Conservation (phyloP, 163 green algal genomes). For the Smithsoniella earleae region DNA sequence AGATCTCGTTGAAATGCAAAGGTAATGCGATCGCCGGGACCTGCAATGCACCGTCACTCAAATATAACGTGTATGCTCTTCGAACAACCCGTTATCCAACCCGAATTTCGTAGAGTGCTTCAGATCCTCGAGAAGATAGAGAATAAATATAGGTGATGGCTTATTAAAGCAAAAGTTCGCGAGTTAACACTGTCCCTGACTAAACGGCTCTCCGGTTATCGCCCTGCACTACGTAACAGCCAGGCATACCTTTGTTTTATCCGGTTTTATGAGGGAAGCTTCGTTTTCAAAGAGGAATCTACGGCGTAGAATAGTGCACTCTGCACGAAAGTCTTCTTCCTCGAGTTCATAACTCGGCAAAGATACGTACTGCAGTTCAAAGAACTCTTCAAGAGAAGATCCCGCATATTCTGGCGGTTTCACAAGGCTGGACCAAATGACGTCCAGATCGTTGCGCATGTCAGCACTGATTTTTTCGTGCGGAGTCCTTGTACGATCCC, state of each 20-base stretch:
- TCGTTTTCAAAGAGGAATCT: conserved; percentile 60
- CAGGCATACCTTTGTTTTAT: conserved; percentile 7
- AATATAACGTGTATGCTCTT: too few species aligned
- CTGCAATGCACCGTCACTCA: conserved; percentile 33
- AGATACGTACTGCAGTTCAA: conserved; percentile 80
- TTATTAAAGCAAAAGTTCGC: too few species aligned
- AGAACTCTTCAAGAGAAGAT: conserved; percentile 75
- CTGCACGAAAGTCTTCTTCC: conserved; percentile 81
- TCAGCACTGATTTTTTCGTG: conserved; percentile 66
- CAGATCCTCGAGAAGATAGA: background rate
- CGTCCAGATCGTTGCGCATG: conserved; percentile 65
- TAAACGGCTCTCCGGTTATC: too few species aligned
- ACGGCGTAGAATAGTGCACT: conserved; percentile 58
- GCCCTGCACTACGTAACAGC: background rate
- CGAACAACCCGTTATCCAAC: too few species aligned
- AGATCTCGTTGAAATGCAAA: conserved; percentile 73
- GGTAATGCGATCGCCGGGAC: conserved; percentile 70
- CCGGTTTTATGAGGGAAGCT: background rate
- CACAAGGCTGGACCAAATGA: conserved; percentile 80
- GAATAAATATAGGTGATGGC: background rate
- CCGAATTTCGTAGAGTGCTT: background rate
- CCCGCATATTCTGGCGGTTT: conserved; percentile 75
- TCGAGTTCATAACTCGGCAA: conserved; percentile 91
- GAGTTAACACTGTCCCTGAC: too few species aligned
- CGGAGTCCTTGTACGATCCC: conserved; percentile 88